Evolutionary conservation across 225 moss, liverwort and hornwort species (phyloP).

Genomic region (Physcomitrellopsis africana): DNA sequence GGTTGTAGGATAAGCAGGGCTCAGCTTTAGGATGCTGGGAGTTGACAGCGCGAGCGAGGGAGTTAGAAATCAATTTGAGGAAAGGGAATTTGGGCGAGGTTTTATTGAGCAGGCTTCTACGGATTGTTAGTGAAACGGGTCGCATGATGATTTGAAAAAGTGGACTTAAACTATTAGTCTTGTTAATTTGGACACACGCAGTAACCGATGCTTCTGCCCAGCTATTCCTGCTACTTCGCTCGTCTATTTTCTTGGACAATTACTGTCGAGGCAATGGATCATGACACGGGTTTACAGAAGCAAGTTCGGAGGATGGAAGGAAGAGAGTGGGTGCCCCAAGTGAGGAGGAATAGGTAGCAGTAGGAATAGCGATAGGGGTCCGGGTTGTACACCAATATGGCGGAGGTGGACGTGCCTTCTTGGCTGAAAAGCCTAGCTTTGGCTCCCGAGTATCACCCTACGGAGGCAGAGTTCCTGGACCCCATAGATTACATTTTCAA

Average conservation of each 20-base stretch:
- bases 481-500: conserved; percentile 89
- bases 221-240: neutral
- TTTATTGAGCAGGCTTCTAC: too few relatives aligned
- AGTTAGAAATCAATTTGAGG: too few relatives aligned
- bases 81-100: too few relatives aligned
- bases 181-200: conserved; percentile 24
- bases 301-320: conserved; percentile 38
- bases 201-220: neutral
- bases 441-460: conserved; percentile 93
- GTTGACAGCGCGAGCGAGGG: too few relatives aligned
- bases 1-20: too few relatives aligned
- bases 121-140: too few relatives aligned
- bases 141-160: too few relatives aligned
- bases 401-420: conserved; percentile 64
- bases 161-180: neutral
- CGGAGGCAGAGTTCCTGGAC: conserved; percentile 95
- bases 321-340: conserved; percentile 2
- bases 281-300: neutral
- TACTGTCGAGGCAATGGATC: conserved; percentile 11
- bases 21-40: too few relatives aligned
- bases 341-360: conserved; percentile 38
- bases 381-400: conserved; percentile 59
- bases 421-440: conserved; percentile 81
- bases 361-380: conserved; percentile 34
- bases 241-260: neutral